Percentiles rank a stretch among this genome's conserved stretches.
Evolutionary conservation across 495 filamentous ascomycete genomes (phyloP).

Genomic region (Aspergillus panamensis): DNA sequence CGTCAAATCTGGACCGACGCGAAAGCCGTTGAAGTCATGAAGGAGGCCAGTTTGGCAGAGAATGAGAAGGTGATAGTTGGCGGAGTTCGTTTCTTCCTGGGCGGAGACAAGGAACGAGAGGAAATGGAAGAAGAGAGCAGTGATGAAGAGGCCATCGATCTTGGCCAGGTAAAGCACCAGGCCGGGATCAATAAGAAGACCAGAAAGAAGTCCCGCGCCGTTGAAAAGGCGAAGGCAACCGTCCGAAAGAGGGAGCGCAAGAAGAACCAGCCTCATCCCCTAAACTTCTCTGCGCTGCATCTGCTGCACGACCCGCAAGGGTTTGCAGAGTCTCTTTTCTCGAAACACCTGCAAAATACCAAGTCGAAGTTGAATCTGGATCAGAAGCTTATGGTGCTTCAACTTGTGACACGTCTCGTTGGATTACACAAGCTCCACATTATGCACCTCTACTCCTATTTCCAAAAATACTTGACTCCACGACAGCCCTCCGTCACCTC

Average conservation of each 20-base stretch:
- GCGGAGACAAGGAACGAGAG: constrained; percentile 90
- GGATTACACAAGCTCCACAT: constrained; percentile 88
- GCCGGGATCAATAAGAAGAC: constrained; percentile 92
- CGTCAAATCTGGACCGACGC: constrained; percentile 85
- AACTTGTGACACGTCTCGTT: constrained; percentile 85
- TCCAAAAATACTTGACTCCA: constrained; percentile 80
- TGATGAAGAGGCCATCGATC: constrained; percentile 72
- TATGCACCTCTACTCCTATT: constrained; percentile 82
- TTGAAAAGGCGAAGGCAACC: constrained; percentile 74
- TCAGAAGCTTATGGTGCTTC: constrained; percentile 80
- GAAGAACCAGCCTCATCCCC: constrained; percentile 76
- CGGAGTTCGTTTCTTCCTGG: constrained; percentile 90
- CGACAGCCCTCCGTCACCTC: constrained; percentile 91
- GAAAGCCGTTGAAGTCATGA: constrained; percentile 90
- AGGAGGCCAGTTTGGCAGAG: constrained; percentile 74
- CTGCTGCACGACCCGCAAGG: constrained; percentile 93
- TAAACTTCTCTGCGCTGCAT: constrained; percentile 99
- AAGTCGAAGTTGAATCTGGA: constrained; percentile 88
- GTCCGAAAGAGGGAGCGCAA: constrained; percentile 81
- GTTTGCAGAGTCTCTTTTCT: constrained; percentile 87
- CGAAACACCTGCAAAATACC: constrained; percentile 81
- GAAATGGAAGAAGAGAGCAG: constrained; percentile 86
- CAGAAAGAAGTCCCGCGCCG: constrained; percentile 73
- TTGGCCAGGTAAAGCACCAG: constrained; percentile 79
- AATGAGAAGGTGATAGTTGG: constrained; percentile 87